phyloP scores from a whole-genome alignment of 345 rosid genomes.

The Euphorbia pulcherrima region DNA sequence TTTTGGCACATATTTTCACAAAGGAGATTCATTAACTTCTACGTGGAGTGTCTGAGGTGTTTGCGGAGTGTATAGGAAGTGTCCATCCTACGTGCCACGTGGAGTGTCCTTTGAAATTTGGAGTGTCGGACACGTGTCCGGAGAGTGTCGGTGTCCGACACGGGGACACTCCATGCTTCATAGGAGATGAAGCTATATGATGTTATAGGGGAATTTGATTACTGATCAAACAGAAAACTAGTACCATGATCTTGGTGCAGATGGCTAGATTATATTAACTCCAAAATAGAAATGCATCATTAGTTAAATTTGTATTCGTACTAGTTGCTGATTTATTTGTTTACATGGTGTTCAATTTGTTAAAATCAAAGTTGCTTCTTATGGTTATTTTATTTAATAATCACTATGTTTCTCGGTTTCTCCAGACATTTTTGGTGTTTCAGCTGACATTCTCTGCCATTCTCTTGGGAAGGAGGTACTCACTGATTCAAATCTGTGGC shows the following conservation, averaged over 20 bases:
- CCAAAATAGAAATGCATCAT: not conserved
- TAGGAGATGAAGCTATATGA: not conserved
- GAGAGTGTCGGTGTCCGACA: no score
- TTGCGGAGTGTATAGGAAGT: no score
- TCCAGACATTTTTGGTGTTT: slow-evolving; percentile 86
- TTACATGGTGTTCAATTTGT: not conserved
- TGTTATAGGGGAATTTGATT: not conserved
- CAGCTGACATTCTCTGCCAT: slow-evolving; percentile 62
- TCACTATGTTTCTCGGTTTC: not conserved
- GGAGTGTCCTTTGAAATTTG: no score
- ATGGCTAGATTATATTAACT: not conserved
- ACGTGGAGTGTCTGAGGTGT: no score
- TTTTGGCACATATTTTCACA: no score
- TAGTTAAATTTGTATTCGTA: not conserved
- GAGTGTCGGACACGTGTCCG: no score
- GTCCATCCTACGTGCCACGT: no score
- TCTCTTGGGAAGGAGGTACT: slow-evolving; percentile 59
- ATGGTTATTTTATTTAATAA: not conserved
- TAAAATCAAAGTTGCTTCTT: not conserved
- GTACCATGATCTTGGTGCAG: not conserved
- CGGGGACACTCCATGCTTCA: no score
- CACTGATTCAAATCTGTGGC: slow-evolving; percentile 55
- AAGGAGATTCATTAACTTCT: no score
- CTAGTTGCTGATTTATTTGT: slow-evolving; percentile 4
- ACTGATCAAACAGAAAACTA: not conserved